Base-by-base conservation (phyloP, 192 early-diverging fungal species). In the Gaertneriomyces sp. region DNA sequence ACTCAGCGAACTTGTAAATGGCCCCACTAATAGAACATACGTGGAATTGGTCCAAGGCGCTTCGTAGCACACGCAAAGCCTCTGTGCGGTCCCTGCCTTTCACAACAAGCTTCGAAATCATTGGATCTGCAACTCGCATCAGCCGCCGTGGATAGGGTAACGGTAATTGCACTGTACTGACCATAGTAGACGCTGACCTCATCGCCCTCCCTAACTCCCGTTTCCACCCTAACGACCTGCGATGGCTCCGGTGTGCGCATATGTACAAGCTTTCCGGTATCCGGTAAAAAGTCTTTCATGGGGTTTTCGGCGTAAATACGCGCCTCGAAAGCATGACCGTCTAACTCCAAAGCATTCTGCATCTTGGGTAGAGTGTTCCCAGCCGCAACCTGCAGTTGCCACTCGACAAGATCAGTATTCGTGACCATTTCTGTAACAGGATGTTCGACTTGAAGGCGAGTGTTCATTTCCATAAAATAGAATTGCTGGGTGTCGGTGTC, bases 381-480 rank as follows among this genome's bases (percentile, higher is more conserved):
- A 9, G 92, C 79, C 16, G 96, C 96, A 42, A 98, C 91, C 73
- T 78, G 69, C 42, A 98, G 78, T 72, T 98, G 95, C 93, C 93
- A 95, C 58, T 93, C 88, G 7, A 96, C 94, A 60, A 98, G 80
- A 66, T 98, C 94, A 7, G 92, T 93, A 56, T 82, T 77, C 0
- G 96, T 95, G 44, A 98, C 83, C 92, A 94, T 93, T 75, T 98
- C 96, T 4, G 96, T 95, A 12, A 96, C 87, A 9, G 96, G 94
- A 73, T 98, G 96, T 78, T 98, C 96, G 16, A 56, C 54, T 56
- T 56, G 54, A 12, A 56, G 33, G 5, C 93, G 85, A 1, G 93
- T 94, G 78, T 96, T 96, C 93, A 95, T 95, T 79, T 96, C 93
- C 93, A 98, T 93, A 70, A 95, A 98, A 79, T 94, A 96, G 69